Conservation (phyloP, 345 rosid species). For the Acer campestre region DNA sequence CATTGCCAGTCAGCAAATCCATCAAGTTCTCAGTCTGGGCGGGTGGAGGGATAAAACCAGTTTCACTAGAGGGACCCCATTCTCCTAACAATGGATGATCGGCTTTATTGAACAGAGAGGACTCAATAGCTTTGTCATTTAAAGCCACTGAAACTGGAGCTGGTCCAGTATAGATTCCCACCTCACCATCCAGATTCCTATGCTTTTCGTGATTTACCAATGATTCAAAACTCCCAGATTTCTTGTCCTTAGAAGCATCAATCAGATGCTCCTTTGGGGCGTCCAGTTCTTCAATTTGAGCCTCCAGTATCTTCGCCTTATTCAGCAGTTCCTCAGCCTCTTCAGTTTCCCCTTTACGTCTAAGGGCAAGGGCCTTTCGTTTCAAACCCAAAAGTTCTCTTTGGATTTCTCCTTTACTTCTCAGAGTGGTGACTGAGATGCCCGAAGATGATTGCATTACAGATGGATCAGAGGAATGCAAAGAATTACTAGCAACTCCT, state of each 20-base stretch:
- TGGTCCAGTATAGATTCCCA: constrained; percentile 16
- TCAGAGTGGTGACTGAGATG: constrained; percentile 22
- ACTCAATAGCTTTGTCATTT: constrained; percentile 30
- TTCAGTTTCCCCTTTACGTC: constrained; percentile 55
- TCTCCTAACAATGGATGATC: constrained; percentile 35
- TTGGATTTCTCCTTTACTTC: constrained; percentile 58
- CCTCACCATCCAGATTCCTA: constrained; percentile 16
- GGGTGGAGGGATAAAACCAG: constrained; percentile 28
- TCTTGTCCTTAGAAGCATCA: constrained; percentile 25
- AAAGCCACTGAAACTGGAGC: constrained; percentile 13
- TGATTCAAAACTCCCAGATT: constrained; percentile 22
- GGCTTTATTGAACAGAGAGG: constrained; percentile 26
- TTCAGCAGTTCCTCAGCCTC: constrained; percentile 58
- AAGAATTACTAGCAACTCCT: constrained; percentile 28
- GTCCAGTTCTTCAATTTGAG: constrained; percentile 56
- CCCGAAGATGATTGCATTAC: constrained; percentile 8
- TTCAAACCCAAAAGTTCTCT: constrained; percentile 61
- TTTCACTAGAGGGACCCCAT: constrained; percentile 29
- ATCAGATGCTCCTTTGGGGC: constrained; percentile 28
- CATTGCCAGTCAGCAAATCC: constrained; percentile 56
- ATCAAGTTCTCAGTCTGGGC: constrained; percentile 27
- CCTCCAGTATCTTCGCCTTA: constrained; percentile 48
- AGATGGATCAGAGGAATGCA: constrained; percentile 24
- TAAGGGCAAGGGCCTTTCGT: constrained; percentile 59
- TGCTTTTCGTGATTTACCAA: constrained; percentile 20